Conservation (phyloP, 2,329 filamentous ascomycete genomes). For the Davidsoniella australis region DNA sequence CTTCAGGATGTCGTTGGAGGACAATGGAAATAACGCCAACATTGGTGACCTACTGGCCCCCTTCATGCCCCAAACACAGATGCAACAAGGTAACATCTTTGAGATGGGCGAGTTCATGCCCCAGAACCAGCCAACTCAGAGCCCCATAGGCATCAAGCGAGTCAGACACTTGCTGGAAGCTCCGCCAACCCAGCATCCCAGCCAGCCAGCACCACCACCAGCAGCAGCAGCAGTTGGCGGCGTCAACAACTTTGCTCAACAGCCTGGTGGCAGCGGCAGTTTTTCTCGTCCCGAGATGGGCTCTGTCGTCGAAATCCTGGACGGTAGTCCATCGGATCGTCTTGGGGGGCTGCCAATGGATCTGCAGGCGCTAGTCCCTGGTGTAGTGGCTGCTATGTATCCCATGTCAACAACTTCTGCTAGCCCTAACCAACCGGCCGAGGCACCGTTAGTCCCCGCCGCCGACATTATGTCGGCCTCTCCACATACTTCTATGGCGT, state of each 20-base stretch:
- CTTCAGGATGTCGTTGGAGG: slow-evolving; percentile 83
- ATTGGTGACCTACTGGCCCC: slow-evolving; percentile 72
- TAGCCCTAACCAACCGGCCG: not conserved
- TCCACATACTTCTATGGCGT: not conserved
- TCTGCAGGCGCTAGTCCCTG: not conserved
- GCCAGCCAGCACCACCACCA: not conserved
- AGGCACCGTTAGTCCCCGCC: too few species aligned
- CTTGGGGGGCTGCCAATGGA: not conserved
- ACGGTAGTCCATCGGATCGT: slow-evolving; percentile 23
- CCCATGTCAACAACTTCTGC: slow-evolving; percentile 14
- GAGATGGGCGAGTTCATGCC: slow-evolving; percentile 43
- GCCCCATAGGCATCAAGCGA: slow-evolving; percentile 29
- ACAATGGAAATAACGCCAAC: slow-evolving; percentile 49
- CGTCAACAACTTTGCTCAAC: slow-evolving; percentile 12
- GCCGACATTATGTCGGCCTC: not conserved
- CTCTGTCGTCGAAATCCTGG: slow-evolving; percentile 43
- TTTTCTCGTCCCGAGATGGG: slow-evolving; percentile 26
- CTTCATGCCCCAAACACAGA: slow-evolving; percentile 44
- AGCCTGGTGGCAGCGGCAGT: slow-evolving; percentile 21
- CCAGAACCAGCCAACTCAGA: slow-evolving; percentile 22
- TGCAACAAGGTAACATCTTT: slow-evolving; percentile 36
- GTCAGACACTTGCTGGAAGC: slow-evolving; percentile 36
- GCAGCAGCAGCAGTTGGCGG: too few species aligned
- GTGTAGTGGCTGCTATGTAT: not conserved
- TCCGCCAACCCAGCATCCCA: slow-evolving; percentile 20